Conservation (phyloP, 352 stramenopile genomes). For the Thalassiosira exigua region DNA sequence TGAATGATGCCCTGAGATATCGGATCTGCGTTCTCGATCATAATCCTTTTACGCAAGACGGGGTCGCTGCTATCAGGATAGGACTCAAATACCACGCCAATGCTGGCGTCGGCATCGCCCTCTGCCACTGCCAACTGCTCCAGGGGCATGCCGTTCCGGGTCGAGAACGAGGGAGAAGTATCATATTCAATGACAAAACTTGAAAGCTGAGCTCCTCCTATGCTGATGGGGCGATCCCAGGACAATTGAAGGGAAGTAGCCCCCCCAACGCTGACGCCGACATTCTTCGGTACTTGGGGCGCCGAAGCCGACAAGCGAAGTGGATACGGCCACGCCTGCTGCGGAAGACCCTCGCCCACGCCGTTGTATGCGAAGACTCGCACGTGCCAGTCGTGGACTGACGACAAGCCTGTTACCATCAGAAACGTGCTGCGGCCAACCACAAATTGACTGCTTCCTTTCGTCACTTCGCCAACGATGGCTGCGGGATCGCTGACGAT, state of each 20-base stretch:
- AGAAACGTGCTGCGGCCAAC: slow-evolving; percentile 71
- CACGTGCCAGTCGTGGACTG: slow-evolving; percentile 87
- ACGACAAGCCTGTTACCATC: slow-evolving; percentile 75
- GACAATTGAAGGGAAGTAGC: slow-evolving; percentile 64
- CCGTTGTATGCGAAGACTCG: slow-evolving; percentile 92
- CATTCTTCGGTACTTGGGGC: slow-evolving; percentile 60
- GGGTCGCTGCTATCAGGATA: slow-evolving; percentile 62
- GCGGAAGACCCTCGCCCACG: slow-evolving; percentile 66
- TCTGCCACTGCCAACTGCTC: slow-evolving; percentile 42
- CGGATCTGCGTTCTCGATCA: slow-evolving; percentile 45
- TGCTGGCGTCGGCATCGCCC: slow-evolving; percentile 51
- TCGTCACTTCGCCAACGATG: slow-evolving; percentile 65
- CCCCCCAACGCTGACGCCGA: slow-evolving; percentile 51
- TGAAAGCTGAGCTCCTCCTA: slow-evolving; percentile 72
- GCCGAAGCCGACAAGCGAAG: slow-evolving; percentile 51
- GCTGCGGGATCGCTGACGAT: slow-evolving; percentile 43
- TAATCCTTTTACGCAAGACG: slow-evolving; percentile 55
- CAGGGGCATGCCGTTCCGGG: slow-evolving; percentile 45
- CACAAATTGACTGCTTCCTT: slow-evolving; percentile 70
- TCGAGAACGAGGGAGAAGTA: slow-evolving; percentile 83
- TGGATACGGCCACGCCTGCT: slow-evolving; percentile 40
- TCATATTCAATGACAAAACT: slow-evolving; percentile 90
- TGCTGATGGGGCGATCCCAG: slow-evolving; percentile 71
- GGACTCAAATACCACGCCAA: slow-evolving; percentile 50
- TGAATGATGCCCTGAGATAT: slow-evolving; percentile 46